phyloP scores from a whole-genome alignment of 495 filamentous ascomycete genomes.

The Aspergillus ostianus region DNA sequence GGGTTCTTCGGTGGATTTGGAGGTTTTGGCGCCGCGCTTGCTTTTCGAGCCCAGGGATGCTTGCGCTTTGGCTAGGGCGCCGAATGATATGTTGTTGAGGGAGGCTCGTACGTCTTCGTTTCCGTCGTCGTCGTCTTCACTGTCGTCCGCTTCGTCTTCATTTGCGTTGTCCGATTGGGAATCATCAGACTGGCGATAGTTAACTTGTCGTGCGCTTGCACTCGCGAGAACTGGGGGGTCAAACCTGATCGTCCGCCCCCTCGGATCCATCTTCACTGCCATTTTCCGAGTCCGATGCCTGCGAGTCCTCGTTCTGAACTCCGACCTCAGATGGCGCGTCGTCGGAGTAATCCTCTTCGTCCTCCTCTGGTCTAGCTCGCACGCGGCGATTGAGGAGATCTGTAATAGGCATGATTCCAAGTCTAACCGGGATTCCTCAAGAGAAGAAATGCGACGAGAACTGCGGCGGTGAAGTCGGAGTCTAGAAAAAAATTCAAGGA shows the following conservation, averaged over 20 bases:
- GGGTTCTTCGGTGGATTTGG: conserved; percentile 14
- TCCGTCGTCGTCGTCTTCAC: conserved; percentile 25
- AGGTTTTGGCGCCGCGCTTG: conserved; percentile 24
- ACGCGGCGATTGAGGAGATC: conserved; percentile 59
- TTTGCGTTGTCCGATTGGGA: conserved; percentile 27
- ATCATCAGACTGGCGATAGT: conserved; percentile 19
- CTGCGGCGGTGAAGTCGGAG: conserved; percentile 17
- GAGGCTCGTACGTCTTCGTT: conserved; percentile 42
- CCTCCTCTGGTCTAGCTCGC: conserved; percentile 55
- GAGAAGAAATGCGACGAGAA: neutral
- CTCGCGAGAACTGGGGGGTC: neutral
- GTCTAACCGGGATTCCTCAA: neutral
- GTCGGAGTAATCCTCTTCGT: conserved; percentile 45
- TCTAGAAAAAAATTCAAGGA: conserved; percentile 12
- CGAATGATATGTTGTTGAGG: conserved; percentile 69
- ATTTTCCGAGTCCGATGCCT: conserved; percentile 26
- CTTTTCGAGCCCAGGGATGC: conserved; percentile 54
- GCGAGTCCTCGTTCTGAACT: conserved; percentile 21
- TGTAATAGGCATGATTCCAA: conserved; percentile 41
- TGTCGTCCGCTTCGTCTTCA: conserved; percentile 23
- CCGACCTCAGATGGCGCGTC: conserved; percentile 24
- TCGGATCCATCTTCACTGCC: neutral
- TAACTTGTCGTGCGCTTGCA: neutral
- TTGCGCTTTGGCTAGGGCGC: conserved; percentile 82
- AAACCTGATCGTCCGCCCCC: neutral